Evolutionary conservation across 345 rosid genomes (phyloP), one percentile per base, ranked within the genome.

Genomic region (Iberis pinnata): DNA sequence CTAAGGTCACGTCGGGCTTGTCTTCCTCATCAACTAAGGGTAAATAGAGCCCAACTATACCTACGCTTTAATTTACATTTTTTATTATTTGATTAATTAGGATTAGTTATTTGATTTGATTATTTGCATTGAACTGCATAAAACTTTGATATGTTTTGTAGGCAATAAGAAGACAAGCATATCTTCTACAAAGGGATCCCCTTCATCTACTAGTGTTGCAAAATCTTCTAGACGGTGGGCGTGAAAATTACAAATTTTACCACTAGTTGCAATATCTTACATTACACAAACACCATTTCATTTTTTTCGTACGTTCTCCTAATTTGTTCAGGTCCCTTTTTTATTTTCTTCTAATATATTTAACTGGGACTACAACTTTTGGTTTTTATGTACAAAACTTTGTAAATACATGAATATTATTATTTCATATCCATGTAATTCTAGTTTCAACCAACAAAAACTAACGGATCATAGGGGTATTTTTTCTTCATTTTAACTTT

Each of bases 171-270:
- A 53, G 64, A 51, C 81, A 10, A 27, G 52, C 17, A 64, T 52
- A 25, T 39, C 56, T 62, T 53, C 79, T n/a, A n/a, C n/a, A n/a
- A n/a, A n/a, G n/a, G n/a, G n/a, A n/a, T n/a, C n/a, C n/a, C n/a
- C n/a, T n/a, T n/a, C n/a, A n/a, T n/a, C n/a, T n/a, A n/a, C n/a
- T 12, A 54, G 67, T 56, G 11, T 61, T 7, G 29, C 49, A 42
- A 84, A 75, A 68, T 64, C 83, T 42, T 62, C 77, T 8, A 73
- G 58, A 55, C 58, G 76, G 51, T 78, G 79, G 80, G 65, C 63
- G 53, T 80, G 25, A 22, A 73, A 75, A 29, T 45, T 14, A 63
- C 32, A 20, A 2, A 22, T 22, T 46, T 36, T 45, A 5, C 52
- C 31, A 13, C 6, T n/a, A n/a, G n/a, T n/a, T n/a, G 25, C 11